A percentile compares a stretch with the other conserved stretches of the same genome.
Conservation (phyloP, 1,139 yeast species). For the Geotrichum aggregatum region DNA sequence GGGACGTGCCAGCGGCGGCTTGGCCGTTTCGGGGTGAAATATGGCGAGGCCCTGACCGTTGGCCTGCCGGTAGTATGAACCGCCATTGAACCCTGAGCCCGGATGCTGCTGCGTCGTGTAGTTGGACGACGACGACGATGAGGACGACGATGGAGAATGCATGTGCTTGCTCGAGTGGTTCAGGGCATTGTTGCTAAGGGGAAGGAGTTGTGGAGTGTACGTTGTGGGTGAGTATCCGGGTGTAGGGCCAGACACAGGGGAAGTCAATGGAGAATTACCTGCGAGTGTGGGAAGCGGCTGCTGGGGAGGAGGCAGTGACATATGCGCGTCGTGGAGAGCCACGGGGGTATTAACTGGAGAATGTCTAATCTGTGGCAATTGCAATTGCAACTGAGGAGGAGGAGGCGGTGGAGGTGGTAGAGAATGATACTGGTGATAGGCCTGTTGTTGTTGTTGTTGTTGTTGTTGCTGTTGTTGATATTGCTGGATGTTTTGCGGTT, state of each 20-base stretch:
- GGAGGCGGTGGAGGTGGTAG: slow-evolving; percentile 6
- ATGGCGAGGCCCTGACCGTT: slow-evolving; percentile 5
- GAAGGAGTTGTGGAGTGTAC: background rate
- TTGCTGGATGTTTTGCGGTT: background rate
- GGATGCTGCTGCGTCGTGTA: background rate
- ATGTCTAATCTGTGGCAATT: background rate
- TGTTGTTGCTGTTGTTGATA: slow-evolving; percentile 6
- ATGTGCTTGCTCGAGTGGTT: background rate
- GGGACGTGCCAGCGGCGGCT: background rate
- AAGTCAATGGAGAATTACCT: background rate
- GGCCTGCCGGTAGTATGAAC: background rate
- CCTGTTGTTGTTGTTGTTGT: slow-evolving; percentile 1
- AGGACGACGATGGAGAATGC: slow-evolving; percentile 2
- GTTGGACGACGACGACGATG: background rate
- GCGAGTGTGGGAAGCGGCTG: background rate
- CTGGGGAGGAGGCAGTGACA: background rate
- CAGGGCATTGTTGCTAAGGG: background rate
- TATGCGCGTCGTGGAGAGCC: background rate
- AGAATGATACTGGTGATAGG: background rate
- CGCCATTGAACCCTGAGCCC: background rate
- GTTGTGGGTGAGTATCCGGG: background rate
- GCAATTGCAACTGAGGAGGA: background rate
- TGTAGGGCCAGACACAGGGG: background rate
- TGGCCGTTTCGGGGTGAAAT: background rate
- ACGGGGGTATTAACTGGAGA: background rate